These are phyloP conservation scores for Colletotrichum gloeosporioides DNA, from an alignment of 2,329 filamentous ascomycete species.

Conservation along the genomic window DNA sequence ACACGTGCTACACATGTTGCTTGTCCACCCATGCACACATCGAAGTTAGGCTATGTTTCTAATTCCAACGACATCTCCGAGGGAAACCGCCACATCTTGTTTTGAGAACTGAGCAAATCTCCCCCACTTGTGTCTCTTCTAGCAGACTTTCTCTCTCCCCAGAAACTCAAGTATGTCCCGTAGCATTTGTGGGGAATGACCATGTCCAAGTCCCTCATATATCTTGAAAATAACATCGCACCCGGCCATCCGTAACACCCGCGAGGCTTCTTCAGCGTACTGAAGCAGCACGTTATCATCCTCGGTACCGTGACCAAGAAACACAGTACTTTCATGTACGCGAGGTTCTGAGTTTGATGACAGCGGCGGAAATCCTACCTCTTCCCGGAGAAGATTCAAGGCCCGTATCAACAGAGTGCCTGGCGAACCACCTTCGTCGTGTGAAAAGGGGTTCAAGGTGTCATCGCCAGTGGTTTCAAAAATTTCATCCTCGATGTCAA, in stretches of 20 bases:
- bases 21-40: background rate
- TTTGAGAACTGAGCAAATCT: background rate
- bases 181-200: conserved; percentile 48
- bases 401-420: background rate
- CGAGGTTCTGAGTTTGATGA: background rate
- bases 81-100: background rate
- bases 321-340: conserved; percentile 40
- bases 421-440: background rate
- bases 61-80: background rate
- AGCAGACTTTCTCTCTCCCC: conserved; percentile 13
- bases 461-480: background rate
- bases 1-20: background rate
- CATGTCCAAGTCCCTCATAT: conserved; percentile 50
- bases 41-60: background rate
- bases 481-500: background rate
- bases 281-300: conserved; percentile 45
- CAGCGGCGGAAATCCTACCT: background rate
- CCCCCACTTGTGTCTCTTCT: background rate
- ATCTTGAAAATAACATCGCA: conserved; percentile 37
- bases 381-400: background rate
- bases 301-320: conserved; percentile 49
- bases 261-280: conserved; percentile 38
- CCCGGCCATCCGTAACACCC: conserved; percentile 38
- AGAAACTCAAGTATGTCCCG: conserved; percentile 38
- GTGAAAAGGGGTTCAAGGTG: background rate